Conservation (phyloP, 2,329 filamentous ascomycete species). For the Cladophialophora exuberans region DNA sequence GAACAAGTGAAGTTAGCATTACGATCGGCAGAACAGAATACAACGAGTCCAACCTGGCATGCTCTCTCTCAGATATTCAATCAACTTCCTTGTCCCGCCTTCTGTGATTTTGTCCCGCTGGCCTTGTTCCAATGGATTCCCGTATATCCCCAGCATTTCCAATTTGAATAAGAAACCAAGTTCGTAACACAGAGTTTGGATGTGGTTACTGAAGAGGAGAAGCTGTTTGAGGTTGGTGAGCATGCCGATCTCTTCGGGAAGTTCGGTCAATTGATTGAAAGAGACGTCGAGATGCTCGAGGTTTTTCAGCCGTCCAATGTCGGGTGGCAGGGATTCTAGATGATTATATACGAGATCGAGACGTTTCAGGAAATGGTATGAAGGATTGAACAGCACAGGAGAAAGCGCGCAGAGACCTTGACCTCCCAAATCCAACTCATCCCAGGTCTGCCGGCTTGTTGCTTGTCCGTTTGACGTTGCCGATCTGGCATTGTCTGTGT, state of each 20-base stretch:
- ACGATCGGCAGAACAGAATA: not conserved
- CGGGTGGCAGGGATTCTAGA: conserved; percentile 74
- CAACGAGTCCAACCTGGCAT: conserved; percentile 70
- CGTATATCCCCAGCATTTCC: conserved; percentile 88
- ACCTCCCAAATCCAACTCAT: conserved; percentile 92
- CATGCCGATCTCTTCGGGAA: conserved; percentile 95
- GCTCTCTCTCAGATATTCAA: conserved; percentile 80
- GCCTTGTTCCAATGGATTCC: conserved; percentile 78
- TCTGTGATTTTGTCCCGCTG: conserved; percentile 83
- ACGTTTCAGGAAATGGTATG: conserved; percentile 85
- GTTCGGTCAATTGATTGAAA: conserved; percentile 77
- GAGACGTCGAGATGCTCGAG: conserved; percentile 85
- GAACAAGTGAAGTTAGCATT: conserved; percentile 27
- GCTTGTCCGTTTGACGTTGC: conserved; percentile 59
- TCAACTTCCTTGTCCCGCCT: conserved; percentile 81
- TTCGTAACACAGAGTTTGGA: conserved; percentile 80
- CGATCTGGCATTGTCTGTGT: conserved; percentile 64
- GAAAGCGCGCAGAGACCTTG: conserved; percentile 87
- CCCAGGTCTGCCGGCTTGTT: conserved; percentile 74
- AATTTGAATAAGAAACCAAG: conserved; percentile 86
- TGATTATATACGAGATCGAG: conserved; percentile 95
- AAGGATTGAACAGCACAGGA: conserved; percentile 69
- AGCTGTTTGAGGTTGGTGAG: conserved; percentile 87
- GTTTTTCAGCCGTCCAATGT: conserved; percentile 80
- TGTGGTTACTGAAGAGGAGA: conserved; percentile 81